A percentile compares a stretch with the other conserved stretches of the same genome.
These are phyloP conservation scores for Sporobolomyces phaffii DNA, from an alignment of 768 basidiomycete genomes.

Conservation along the genomic window DNA sequence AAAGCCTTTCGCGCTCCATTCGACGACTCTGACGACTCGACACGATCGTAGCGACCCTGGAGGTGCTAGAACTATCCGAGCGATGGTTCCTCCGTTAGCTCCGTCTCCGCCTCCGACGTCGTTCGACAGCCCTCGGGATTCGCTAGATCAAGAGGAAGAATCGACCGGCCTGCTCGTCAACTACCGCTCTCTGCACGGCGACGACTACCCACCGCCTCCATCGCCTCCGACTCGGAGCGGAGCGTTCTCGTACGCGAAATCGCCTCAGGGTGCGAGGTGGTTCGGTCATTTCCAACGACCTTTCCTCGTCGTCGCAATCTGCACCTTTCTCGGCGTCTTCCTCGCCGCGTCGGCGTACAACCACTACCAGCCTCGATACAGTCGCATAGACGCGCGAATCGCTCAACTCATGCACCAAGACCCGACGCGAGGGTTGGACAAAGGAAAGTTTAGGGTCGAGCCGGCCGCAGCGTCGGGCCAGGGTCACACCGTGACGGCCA, in stretches of 20 bases:
- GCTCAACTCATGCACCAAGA: neutral
- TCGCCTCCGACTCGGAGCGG: neutral
- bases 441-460: neutral
- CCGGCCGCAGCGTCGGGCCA: neutral
- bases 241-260: neutral
- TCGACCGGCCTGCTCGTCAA: neutral
- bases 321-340: neutral
- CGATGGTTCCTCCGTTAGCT: neutral
- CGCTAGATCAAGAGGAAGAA: neutral
- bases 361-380: neutral
- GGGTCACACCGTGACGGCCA: constrained; percentile 10
- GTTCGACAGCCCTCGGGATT: neutral
- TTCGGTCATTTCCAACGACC: neutral
- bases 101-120: neutral
- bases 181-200: neutral
- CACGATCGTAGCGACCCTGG: too few species aligned
- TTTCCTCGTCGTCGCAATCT: neutral
- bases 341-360: neutral
- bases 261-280: too few species aligned
- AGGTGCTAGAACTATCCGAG: neutral
- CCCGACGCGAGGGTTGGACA: neutral
- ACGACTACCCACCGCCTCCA: constrained; percentile 2
- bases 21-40: too few species aligned
- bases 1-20: too few species aligned
- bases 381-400: neutral